Conservation (phyloP, 257 asterid genomes). For the Primulina huaijiensis region DNA sequence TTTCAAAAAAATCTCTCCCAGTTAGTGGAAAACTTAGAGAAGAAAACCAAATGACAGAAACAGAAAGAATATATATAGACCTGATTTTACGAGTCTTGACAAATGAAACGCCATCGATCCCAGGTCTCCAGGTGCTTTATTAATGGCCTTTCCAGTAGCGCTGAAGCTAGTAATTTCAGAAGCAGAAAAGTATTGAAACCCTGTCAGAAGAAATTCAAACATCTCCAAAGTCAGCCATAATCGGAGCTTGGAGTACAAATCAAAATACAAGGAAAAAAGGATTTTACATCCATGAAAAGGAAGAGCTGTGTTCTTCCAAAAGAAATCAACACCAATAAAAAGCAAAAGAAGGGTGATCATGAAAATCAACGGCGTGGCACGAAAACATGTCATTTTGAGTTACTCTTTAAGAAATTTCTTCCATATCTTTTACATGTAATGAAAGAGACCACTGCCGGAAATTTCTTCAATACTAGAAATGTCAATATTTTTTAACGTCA, state of each 20-base stretch:
- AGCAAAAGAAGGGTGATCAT: conserved; percentile 35
- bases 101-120: conserved; percentile 31
- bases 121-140: conserved; percentile 17
- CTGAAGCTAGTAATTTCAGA: conserved; percentile 10
- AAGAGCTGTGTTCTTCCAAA: conserved; percentile 30
- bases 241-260: not conserved
- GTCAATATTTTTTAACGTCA: not conserved
- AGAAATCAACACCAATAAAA: conserved; percentile 34
- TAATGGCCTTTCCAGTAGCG: not conserved
- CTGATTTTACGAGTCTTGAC: conserved; percentile 39
- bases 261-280: not conserved
- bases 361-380: conserved; percentile 34
- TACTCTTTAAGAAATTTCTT: conserved; percentile 22
- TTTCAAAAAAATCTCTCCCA: not conserved
- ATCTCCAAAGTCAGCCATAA: not conserved
- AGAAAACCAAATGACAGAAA: not conserved
- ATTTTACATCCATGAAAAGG: conserved; percentile 40
- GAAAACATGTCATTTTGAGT: conserved; percentile 26
- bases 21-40: not conserved
- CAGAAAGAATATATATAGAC: conserved; percentile 17
- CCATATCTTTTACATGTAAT: conserved; percentile 16
- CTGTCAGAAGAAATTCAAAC: conserved; percentile 20
- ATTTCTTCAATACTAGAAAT: conserved; percentile 11
- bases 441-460: conserved; percentile 14
- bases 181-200: conserved; percentile 36